phyloP scores from a whole-genome alignment of 805 yeast genomes.

The Candida sphagnicola region DNA sequence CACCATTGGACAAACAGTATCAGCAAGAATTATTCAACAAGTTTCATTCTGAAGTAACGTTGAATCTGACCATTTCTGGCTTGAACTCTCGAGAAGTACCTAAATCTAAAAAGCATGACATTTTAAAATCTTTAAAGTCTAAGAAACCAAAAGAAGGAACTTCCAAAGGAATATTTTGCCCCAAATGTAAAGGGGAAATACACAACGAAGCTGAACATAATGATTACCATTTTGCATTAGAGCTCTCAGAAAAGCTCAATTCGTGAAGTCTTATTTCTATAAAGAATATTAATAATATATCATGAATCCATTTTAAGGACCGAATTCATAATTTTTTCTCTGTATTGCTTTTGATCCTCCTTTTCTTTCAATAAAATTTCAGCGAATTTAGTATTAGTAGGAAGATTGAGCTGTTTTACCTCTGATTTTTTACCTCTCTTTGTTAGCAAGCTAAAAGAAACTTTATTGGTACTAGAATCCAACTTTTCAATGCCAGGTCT shows the following conservation, averaged over 20 bases:
- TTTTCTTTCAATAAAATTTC: slow-evolving; percentile 49
- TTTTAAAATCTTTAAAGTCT: neutral
- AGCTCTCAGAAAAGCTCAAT: slow-evolving; percentile 43
- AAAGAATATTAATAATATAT: neutral
- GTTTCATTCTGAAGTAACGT: neutral
- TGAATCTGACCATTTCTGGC: neutral
- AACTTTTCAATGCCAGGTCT: slow-evolving; percentile 4
- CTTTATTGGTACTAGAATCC: slow-evolving; percentile 9
- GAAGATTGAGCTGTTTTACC: slow-evolving; percentile 46
- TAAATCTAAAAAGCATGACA: neutral
- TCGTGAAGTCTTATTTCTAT: neutral
- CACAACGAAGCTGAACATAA: slow-evolving; percentile 44
- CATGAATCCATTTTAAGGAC: slow-evolving; percentile 40
- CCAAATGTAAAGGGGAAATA: slow-evolving; percentile 20
- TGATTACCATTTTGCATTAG: slow-evolving; percentile 53
- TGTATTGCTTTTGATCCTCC: slow-evolving; percentile 47
- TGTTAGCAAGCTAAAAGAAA: slow-evolving; percentile 53
- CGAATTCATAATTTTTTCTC: slow-evolving; percentile 52
- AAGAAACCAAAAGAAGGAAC: neutral
- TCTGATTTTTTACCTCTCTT: slow-evolving; percentile 46
- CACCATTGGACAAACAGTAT: neutral
- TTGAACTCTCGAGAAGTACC: neutral
- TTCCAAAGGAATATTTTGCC: slow-evolving; percentile 15
- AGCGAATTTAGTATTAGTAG: slow-evolving; percentile 52
- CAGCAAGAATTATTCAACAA: neutral